A percentile compares a stretch with the other conserved stretches of the same genome.
Evolutionary conservation across 345 rosid species (phyloP).

Genomic region (Boechera divaricarpa): DNA sequence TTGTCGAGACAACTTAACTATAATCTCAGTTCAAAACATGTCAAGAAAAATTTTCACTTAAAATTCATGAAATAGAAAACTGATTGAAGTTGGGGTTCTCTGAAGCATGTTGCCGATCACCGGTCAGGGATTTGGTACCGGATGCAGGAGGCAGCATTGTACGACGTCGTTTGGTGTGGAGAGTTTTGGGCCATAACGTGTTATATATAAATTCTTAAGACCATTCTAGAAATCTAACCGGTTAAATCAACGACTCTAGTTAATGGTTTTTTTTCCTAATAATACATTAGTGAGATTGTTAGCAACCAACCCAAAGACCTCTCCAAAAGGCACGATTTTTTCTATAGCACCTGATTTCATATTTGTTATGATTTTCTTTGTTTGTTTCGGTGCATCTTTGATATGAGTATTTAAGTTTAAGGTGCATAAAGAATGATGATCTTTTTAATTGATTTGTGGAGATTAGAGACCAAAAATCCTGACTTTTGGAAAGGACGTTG

Average conservation of each 20-base stretch:
- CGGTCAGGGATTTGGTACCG: constrained; percentile 55
- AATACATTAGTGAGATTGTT: background rate
- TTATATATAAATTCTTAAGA: background rate
- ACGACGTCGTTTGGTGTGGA: constrained; percentile 48
- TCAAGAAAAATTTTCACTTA: background rate
- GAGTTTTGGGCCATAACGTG: background rate
- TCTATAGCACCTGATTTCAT: background rate
- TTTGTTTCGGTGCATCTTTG: background rate
- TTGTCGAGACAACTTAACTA: too few relatives aligned
- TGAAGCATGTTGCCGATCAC: constrained; percentile 60
- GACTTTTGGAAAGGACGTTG: background rate
- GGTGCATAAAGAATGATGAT: background rate
- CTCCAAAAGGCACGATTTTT: constrained; percentile 9
- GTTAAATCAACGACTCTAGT: too few relatives aligned
- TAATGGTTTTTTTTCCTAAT: too few relatives aligned
- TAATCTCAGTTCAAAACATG: background rate
- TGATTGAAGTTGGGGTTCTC: background rate
- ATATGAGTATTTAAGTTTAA: background rate
- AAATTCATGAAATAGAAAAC: background rate
- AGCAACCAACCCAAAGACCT: background rate
- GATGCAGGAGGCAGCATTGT: constrained; percentile 56
- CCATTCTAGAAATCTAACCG: background rate
- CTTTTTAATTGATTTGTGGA: background rate
- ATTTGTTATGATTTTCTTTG: too few relatives aligned
- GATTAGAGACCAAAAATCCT: background rate